Base-by-base conservation (phyloP, 1,284 basidiomycete genomes). In the Psilocybe mexicana region DNA sequence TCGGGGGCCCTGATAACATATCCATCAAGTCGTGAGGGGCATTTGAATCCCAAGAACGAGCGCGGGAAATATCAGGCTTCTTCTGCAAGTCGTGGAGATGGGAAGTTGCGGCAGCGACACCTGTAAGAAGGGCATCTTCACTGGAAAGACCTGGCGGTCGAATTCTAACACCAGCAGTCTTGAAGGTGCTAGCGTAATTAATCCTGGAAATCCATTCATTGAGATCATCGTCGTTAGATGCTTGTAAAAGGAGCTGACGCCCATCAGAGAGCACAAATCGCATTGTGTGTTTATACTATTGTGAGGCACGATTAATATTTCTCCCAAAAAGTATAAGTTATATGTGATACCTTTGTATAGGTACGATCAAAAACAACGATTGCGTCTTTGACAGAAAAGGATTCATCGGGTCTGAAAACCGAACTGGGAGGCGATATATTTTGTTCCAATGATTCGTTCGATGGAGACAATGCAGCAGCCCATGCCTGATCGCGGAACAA, bases 141-240 rank as follows among this genome's bases (percentile, higher is more conserved):
- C 81, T 79, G 24, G 86, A 83, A 79, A 93, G 85, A 10, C 83
- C 84, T 8, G 82, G 73, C 0, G 90, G 82, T 12, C 94, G 86
- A 83, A 97, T 94, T 47, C 87, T 83, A 44, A 98, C 80, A n/a
- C 90, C 91, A 6, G 86, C 83, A 1, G 92, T 87, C 72, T 90
- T 94, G 83, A 98, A 98, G 6, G 92, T 82, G 60, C 93, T 91
- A 6, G 94, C 95, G 70, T 97, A 98, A 74, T 99, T 99, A 71
- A 99, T 94, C 45, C 86, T 82, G 35, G 90, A 83, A 63, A 98
- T 88, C 96, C 96, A 99, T 62, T 90, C 85, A 69, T 96, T 92
- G 80, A 94, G 84, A 62, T 96, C 92, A 50, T 77, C 73, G 64
- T 91, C 88, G 66, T 85, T 81, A 10, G 79, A 70, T 3, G 92